Percentiles rank a stretch among this genome's conserved stretches.
phyloP scores from a whole-genome alignment of 208 protist species.

The Trypanosoma brucei region DNA sequence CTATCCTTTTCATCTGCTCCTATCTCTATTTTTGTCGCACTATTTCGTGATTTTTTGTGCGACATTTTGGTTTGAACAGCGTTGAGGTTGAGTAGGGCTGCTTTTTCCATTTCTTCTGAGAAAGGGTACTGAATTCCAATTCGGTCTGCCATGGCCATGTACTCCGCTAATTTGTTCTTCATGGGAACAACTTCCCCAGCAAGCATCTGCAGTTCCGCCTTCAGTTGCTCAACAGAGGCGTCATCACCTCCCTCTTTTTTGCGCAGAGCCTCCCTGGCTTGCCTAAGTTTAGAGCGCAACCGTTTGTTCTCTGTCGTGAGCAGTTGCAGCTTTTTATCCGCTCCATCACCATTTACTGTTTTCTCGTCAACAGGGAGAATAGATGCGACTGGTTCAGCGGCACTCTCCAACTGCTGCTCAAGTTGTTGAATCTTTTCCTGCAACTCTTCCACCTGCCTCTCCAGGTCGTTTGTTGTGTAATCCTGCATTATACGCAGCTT shows the following conservation, averaged over 20 bases:
- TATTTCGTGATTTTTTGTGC: neutral
- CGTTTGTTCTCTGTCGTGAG: slow-evolving; percentile 42
- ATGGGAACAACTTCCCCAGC: slow-evolving; percentile 64
- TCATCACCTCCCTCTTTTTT: slow-evolving; percentile 15
- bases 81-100: slow-evolving; percentile 55
- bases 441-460: slow-evolving; percentile 33
- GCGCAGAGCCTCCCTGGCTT: neutral
- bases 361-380: slow-evolving; percentile 9
- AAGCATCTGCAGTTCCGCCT: slow-evolving; percentile 55
- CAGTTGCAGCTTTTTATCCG: slow-evolving; percentile 32
- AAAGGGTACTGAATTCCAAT: slow-evolving; percentile 83
- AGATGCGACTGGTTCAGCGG: neutral
- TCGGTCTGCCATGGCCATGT: slow-evolving; percentile 82
- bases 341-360: slow-evolving; percentile 25
- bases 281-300: slow-evolving; percentile 20
- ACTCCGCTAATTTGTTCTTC: slow-evolving; percentile 84
- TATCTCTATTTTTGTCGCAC: neutral
- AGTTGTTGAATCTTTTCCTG: slow-evolving; percentile 29
- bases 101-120: slow-evolving; percentile 50
- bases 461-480: slow-evolving; percentile 28
- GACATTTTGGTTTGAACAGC: slow-evolving; percentile 24
- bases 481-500: slow-evolving; percentile 38
- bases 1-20: neutral
- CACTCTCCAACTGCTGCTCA: slow-evolving; percentile 4
- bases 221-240: slow-evolving; percentile 20